Evolutionary conservation across 768 basidiomycete species (phyloP).

Genomic region (Rickenella mellea): DNA sequence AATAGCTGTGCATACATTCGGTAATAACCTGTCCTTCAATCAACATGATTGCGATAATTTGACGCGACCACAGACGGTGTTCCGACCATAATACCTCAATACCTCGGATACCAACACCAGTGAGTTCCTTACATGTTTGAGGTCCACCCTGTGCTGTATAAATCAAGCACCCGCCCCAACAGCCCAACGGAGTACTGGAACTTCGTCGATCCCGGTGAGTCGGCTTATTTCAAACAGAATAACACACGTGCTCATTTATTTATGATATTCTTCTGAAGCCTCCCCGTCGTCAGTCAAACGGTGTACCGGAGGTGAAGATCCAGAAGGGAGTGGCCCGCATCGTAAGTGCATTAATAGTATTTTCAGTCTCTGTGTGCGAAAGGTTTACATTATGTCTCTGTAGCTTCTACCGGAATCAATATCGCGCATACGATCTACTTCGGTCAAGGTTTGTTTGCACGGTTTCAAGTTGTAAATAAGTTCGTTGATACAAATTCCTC

Average conservation of each 20-base stretch:
- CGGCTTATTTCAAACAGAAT: background rate
- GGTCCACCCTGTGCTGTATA: constrained; percentile 11
- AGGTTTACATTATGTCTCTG: too few relatives aligned
- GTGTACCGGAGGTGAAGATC: constrained; percentile 36
- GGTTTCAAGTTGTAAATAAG: too few relatives aligned
- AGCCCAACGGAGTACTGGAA: constrained; percentile 40
- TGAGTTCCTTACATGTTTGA: constrained; percentile 10
- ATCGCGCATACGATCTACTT: constrained; percentile 36
- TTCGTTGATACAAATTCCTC: too few relatives aligned
- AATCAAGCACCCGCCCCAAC: constrained; percentile 3
- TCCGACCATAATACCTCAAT: constrained; percentile 36
- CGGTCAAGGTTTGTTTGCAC: constrained; percentile 29
- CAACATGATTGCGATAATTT: background rate
- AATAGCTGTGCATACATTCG: constrained; percentile 35
- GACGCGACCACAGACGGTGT: constrained; percentile 30
- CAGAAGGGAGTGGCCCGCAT: constrained; percentile 36
- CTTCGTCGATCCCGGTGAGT: constrained; percentile 29
- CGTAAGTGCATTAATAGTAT: too few relatives aligned
- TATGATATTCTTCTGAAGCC: constrained; percentile 7
- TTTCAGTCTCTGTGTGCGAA: too few relatives aligned
- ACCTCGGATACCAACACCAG: constrained; percentile 39
- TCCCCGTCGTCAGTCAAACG: constrained; percentile 27
- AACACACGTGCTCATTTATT: background rate
- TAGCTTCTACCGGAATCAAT: constrained; percentile 38
- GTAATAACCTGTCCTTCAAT: constrained; percentile 13